Base-by-base conservation (phyloP, 768 basidiomycete species). In the Amanita muscaria region DNA sequence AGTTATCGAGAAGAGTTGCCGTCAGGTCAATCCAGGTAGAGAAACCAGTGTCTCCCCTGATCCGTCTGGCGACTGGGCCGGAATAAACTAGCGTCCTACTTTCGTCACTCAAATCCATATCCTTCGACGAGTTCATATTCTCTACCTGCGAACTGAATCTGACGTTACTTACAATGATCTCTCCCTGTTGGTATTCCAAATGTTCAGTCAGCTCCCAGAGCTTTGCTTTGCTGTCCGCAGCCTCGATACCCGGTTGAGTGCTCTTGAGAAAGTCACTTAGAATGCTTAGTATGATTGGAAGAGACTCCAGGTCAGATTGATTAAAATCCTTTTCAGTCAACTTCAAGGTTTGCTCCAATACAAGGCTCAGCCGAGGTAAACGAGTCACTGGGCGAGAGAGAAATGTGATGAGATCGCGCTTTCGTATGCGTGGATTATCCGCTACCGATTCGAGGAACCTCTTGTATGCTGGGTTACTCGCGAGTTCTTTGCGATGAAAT, bases 161-260 rank as follows among this genome's bases (percentile, higher is more conserved):
- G 25, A 33, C 35, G 12, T 9, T 22, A 33, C 80, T 48, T 56
- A 88, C 89, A 29, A 90, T 80, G 14, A 92, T 78, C 59, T 93
- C 89, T 19, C 85, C 89, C 50, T 73, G 79, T 55, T 79, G 78
- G 54, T 79, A 88, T 10, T 77, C 61, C 39, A 94, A 58, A 53
- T 74, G 81, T 64, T 93, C 88, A 51, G 78, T 79, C 2, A 93
- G 64, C 42, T 69, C 79, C 82, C 84, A 88, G 48, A 89, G 81
- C 56, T 89, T 90, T 51, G 92, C 90, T 58, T 90, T 90, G 50
- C 78, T 74, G 57, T 93, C 90, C 1, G 91, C 88, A n/a, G 82
- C 86, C 48, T 80, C 86, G 48, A 94, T 92, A 3, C 91, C 91
- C 1, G 89, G 89, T 55, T 93, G 83, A 0, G 88, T 88, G 51